A percentile compares a stretch with the other conserved stretches of the same genome.
These are phyloP conservation scores for Pichia manshurica DNA, from an alignment of 805 yeast genomes.

Conservation along the genomic window DNA sequence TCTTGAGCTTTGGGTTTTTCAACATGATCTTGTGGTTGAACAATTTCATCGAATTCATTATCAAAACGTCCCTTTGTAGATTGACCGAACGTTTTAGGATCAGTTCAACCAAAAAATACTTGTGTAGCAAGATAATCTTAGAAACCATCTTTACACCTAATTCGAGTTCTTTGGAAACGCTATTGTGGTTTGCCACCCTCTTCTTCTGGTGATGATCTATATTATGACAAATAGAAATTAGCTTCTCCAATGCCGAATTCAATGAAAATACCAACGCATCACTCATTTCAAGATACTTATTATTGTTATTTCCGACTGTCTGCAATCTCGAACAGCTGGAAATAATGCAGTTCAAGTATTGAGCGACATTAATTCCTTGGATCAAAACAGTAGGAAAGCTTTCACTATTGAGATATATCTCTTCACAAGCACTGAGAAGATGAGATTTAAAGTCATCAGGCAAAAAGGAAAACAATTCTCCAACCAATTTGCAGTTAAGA, in stretches of 20 bases:
- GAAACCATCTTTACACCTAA: conserved; percentile 42
- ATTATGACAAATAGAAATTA: conserved; percentile 28
- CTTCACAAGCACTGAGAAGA: conserved; percentile 35
- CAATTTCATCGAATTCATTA: conserved; percentile 42
- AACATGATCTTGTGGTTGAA: conserved; percentile 40
- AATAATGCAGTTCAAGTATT: conserved; percentile 39
- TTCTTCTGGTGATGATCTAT: conserved; percentile 21
- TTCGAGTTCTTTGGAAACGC: conserved; percentile 20
- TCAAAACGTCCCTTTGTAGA: conserved; percentile 39
- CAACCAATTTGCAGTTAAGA: conserved; percentile 21
- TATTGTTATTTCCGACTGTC: background rate
- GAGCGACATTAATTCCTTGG: conserved; percentile 30
- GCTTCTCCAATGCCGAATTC: conserved; percentile 35
- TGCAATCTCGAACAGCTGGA: conserved; percentile 39
- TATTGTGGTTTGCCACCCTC: conserved; percentile 5
- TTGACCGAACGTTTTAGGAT: conserved; percentile 37
- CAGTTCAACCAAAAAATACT: conserved; percentile 41
- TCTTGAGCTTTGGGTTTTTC: conserved; percentile 44
- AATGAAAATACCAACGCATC: conserved; percentile 39
- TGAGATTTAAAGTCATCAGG: conserved; percentile 28
- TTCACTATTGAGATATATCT: conserved; percentile 37
- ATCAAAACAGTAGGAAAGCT: conserved; percentile 30
- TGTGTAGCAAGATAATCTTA: conserved; percentile 55
- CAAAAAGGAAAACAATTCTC: conserved; percentile 36
- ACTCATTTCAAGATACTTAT: conserved; percentile 18